These are phyloP conservation scores for Russula compacta DNA, from an alignment of 768 basidiomycete species.

Conservation along the genomic window DNA sequence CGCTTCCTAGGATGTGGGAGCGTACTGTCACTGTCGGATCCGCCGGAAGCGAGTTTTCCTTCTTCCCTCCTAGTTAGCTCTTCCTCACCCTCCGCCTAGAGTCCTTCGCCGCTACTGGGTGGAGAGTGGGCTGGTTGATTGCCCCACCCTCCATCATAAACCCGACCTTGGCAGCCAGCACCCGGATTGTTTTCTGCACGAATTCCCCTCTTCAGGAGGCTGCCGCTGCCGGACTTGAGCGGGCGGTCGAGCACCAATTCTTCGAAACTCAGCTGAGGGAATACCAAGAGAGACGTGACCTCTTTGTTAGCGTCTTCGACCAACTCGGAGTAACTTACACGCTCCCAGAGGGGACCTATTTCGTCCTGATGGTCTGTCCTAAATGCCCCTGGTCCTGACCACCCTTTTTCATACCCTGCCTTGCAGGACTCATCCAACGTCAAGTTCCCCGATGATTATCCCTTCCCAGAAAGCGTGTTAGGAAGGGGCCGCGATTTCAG, in stretches of 20 bases:
- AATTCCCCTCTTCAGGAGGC: constrained; percentile 96
- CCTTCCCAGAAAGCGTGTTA: constrained; percentile 63
- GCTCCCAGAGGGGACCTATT: constrained; percentile 85
- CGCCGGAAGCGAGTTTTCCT: constrained; percentile 64
- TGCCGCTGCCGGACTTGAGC: constrained; percentile 79
- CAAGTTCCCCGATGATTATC: constrained; percentile 75
- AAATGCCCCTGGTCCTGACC: neutral
- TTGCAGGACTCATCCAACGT: constrained; percentile 66
- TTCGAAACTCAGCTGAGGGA: constrained; percentile 68
- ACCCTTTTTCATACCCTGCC: neutral
- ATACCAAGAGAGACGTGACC: constrained; percentile 69
- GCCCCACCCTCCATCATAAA: constrained; percentile 74
- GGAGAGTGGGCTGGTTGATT: constrained; percentile 96
- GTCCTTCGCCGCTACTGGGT: constrained; percentile 94
- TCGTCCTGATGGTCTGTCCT: constrained; percentile 66
- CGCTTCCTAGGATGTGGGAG: constrained; percentile 97
- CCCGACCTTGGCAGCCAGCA: constrained; percentile 83
- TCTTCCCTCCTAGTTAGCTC: neutral
- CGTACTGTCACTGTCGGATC: constrained; percentile 93
- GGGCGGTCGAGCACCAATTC: constrained; percentile 61
- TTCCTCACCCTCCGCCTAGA: constrained; percentile 37
- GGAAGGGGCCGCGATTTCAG: constrained; percentile 85
- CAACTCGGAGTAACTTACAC: constrained; percentile 77
- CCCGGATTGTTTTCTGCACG: constrained; percentile 91
- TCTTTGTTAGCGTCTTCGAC: constrained; percentile 78